A percentile compares a stretch with the other conserved stretches of the same genome.
phyloP scores from a whole-genome alignment of 176 grass and related monocot genomes.

The Aechmea fasciata region DNA sequence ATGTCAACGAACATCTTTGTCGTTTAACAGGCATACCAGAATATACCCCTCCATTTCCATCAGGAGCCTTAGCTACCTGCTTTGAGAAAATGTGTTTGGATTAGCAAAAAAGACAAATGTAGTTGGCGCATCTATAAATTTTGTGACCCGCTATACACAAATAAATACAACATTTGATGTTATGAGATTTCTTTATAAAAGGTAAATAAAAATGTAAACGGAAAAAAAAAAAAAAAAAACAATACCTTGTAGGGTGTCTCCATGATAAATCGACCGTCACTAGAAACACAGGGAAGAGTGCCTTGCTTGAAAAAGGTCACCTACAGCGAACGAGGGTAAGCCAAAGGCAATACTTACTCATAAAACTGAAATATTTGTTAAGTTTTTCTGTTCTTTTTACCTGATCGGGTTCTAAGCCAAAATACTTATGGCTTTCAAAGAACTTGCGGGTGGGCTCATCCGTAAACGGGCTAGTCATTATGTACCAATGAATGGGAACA shows the following conservation, averaged over 20 bases:
- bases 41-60: slow-evolving; percentile 97
- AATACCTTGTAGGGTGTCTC: slow-evolving; percentile 82
- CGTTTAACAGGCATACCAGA: slow-evolving; percentile 38
- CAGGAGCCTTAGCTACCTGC: slow-evolving; percentile 94
- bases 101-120: neutral
- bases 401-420: slow-evolving; percentile 89
- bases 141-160: neutral
- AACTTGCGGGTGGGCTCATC: slow-evolving; percentile 79
- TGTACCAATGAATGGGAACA: slow-evolving; percentile 80
- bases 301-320: slow-evolving; percentile 99
- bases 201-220: neutral
- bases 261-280: slow-evolving; percentile 97
- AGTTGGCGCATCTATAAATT: neutral
- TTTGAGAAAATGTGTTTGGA: slow-evolving; percentile 19
- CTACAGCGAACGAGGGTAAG: slow-evolving; percentile 27
- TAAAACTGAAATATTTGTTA: slow-evolving; percentile 8
- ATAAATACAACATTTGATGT: neutral
- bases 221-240: neutral
- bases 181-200: neutral
- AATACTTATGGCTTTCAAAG: slow-evolving; percentile 82
- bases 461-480: slow-evolving; percentile 98
- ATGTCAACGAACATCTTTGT: neutral
- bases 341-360: slow-evolving; percentile 9
- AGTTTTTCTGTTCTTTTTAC: slow-evolving; percentile 30
- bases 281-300: slow-evolving; percentile 84